Evolutionary conservation across 257 asterid genomes (phyloP), one percentile per base, ranked within the genome.

Genomic region (Solanum pinnatisectum): DNA sequence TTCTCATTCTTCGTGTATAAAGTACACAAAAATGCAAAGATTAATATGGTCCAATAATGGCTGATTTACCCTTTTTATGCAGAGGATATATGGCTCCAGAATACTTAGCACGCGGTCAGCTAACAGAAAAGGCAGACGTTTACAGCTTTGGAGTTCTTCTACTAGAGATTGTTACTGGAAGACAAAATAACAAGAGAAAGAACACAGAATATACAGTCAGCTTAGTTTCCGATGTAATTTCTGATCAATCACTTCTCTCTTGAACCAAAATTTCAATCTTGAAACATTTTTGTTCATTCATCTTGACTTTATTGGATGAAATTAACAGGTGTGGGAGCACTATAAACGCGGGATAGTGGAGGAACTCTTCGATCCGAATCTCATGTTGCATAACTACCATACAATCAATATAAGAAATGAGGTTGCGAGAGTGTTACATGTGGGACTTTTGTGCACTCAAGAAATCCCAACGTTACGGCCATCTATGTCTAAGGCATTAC

Each of bases 41-140:
- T 12, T 82, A 22, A 49, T 49, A 15, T 25, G 36, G 30, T 6
- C 39, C 15, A 35, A 32, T 13, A 22, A 60, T 60, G 70, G 33
- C n/a, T 65, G 15, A 25, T 65, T 63, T 65, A 65, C 72, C 16
- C 8, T 65, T 65, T 65, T 65, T 5, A 39, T 77, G 10, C 89
- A 92, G 94, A 60, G 94, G 92, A 84, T 92, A 92, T 60, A 89
- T 92, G 92, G 94, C 94, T 87, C 94, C 94, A 11, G 94, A 92
- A 63, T 90, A 92, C 88, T 87, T 92, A 6, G 92, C 92, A 40
- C 90, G 83, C 8, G 94, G 94, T 15, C 91, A 89, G 37, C 83
- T 92, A 16, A 89, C 91, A 1, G 92, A 92, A 27, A 92, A 92
- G 37, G 92, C 90, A 14, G 92, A 92, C 30, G 92, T 92, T 15